These are phyloP conservation scores for Exophiala aquamarina DNA, from an alignment of 2,329 filamentous ascomycete species.

Conservation along the genomic window DNA sequence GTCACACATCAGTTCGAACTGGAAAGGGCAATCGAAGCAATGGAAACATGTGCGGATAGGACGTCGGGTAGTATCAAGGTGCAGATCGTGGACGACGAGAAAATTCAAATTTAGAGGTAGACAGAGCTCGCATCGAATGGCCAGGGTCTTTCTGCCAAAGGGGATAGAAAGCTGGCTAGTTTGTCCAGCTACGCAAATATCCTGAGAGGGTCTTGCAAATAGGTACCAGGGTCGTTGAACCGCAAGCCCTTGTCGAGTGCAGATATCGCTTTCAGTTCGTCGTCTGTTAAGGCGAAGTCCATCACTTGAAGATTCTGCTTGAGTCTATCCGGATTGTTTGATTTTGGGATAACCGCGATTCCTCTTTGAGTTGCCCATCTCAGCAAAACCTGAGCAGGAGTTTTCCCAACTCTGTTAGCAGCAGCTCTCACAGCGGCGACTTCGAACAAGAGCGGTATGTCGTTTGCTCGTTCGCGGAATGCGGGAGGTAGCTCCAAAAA, in stretches of 20 bases:
- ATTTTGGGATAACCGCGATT: slow-evolving; percentile 81
- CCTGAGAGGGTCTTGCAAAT: slow-evolving; percentile 18
- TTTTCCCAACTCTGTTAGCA: slow-evolving; percentile 69
- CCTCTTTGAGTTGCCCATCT: slow-evolving; percentile 84
- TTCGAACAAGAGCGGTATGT: slow-evolving; percentile 69
- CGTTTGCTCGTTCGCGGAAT: slow-evolving; percentile 63
- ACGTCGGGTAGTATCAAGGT: slow-evolving; percentile 60
- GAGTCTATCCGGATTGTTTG: slow-evolving; percentile 53
- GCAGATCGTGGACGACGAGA: slow-evolving; percentile 54
- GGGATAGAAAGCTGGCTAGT: too few relatives aligned
- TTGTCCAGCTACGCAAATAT: slow-evolving; percentile 23
- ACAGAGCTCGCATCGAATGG: too few relatives aligned
- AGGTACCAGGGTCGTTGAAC: slow-evolving; percentile 27
- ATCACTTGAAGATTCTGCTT: slow-evolving; percentile 23
- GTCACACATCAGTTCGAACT: slow-evolving; percentile 65
- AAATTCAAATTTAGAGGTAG: too few relatives aligned
- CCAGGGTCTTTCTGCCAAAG: too few relatives aligned
- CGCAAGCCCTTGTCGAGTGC: slow-evolving; percentile 21
- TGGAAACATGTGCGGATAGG: slow-evolving; percentile 54
- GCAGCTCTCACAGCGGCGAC: slow-evolving; percentile 64
- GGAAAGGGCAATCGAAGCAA: slow-evolving; percentile 60
- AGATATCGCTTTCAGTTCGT: slow-evolving; percentile 22
- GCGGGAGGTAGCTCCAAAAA: slow-evolving; percentile 66
- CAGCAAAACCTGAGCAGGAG: slow-evolving; percentile 76
- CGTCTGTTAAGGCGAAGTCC: slow-evolving; percentile 19